Evolutionary conservation across 139 green algal genomes (phyloP).

Genomic region (Chlamydomonas sp.): DNA sequence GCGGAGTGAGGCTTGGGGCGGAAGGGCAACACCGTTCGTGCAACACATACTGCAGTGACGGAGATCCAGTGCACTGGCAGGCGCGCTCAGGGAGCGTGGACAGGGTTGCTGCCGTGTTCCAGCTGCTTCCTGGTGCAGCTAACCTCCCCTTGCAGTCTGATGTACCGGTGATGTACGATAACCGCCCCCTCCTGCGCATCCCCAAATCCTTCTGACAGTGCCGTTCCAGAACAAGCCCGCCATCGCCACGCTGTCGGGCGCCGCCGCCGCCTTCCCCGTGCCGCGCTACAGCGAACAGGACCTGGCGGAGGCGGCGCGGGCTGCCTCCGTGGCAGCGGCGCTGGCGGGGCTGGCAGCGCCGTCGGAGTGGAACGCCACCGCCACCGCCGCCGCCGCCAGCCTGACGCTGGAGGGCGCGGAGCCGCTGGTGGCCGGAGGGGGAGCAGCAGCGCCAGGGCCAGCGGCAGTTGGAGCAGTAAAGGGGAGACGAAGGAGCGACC

Average conservation of each 20-base stretch:
- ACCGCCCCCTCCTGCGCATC: neutral
- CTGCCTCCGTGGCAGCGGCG: neutral
- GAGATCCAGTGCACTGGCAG: no score
- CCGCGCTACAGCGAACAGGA: neutral
- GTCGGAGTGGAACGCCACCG: neutral
- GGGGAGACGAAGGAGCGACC: neutral
- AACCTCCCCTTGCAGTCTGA: neutral
- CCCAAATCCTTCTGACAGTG: neutral
- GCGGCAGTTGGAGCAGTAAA: neutral
- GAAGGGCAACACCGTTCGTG: no score
- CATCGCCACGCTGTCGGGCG: neutral
- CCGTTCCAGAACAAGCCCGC: conserved; percentile 37
- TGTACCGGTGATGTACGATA: no score
- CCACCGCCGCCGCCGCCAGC: no score
- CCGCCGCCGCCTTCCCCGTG: neutral
- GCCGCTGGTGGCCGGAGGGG: no score
- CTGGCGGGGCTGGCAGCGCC: neutral
- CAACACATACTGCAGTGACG: no score
- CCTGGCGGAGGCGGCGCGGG: neutral
- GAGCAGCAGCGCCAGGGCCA: no score
- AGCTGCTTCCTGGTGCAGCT: neutral
- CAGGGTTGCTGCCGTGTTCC: neutral
- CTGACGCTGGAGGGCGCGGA: no score
- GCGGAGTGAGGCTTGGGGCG: neutral
- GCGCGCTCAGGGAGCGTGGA: no score